Evolutionary conservation across 2,329 filamentous ascomycete species (phyloP).

Genomic region (Rachicladosporium sp.): DNA sequence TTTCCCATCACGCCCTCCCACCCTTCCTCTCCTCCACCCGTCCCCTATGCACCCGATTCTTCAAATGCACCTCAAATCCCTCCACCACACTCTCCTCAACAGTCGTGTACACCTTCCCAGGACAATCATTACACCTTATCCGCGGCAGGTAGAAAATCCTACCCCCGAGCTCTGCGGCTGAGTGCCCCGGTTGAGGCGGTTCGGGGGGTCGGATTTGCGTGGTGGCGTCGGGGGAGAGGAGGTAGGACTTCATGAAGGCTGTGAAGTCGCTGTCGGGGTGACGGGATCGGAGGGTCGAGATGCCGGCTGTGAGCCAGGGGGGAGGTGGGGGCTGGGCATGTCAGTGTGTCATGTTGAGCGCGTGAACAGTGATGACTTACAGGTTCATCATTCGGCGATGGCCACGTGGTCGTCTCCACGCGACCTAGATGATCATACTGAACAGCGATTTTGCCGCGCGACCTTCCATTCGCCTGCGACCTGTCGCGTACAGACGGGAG

Average conservation of each 20-base stretch:
- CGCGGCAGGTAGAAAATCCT: constrained; percentile 77
- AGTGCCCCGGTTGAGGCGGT: constrained; percentile 29
- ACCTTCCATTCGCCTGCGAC: constrained; percentile 17
- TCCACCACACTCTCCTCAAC: constrained; percentile 72
- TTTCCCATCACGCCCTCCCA: constrained; percentile 2
- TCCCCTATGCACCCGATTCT: constrained; percentile 58
- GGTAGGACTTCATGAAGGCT: constrained; percentile 78
- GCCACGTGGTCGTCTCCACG: constrained; percentile 52
- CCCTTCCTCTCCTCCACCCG: constrained; percentile 12
- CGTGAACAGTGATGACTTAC: too few relatives aligned
- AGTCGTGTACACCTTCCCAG: constrained; percentile 85
- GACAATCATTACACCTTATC: constrained; percentile 85
- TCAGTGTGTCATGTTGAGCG: too few relatives aligned
- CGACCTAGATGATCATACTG: constrained; percentile 39
- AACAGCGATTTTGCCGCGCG: constrained; percentile 6
- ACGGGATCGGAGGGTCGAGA: constrained; percentile 54
- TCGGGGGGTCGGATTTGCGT: constrained; percentile 19
- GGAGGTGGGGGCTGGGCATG: constrained; percentile 61
- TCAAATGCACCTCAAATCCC: constrained; percentile 88
- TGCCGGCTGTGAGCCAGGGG: constrained; percentile 66
- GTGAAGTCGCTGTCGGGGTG: constrained; percentile 81
- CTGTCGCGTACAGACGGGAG: constrained; percentile 14
- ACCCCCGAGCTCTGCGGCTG: constrained; percentile 45
- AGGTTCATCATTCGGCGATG: constrained; percentile 44
- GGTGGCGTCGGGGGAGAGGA: constrained; percentile 61